These are phyloP conservation scores for Ramularia collo-cygni DNA, from an alignment of 2,329 filamentous ascomycete genomes.

Conservation along the genomic window DNA sequence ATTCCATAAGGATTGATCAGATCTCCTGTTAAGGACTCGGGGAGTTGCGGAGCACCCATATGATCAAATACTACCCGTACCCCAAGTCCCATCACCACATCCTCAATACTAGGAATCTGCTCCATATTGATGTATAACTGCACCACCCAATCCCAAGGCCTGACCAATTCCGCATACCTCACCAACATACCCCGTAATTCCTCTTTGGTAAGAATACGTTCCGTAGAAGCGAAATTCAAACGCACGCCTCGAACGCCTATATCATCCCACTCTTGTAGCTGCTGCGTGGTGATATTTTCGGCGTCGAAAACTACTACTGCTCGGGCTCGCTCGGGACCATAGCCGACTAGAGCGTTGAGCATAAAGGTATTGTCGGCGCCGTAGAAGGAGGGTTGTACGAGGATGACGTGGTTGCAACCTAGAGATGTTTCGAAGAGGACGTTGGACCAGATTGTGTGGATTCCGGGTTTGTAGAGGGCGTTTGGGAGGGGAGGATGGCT, in stretches of 20 bases:
- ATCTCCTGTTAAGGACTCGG: too few relatives aligned
- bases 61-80: too few relatives aligned
- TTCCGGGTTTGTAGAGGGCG: slow-evolving; percentile 4
- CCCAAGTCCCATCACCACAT: too few relatives aligned
- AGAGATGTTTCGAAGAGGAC: slow-evolving; percentile 20
- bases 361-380: slow-evolving; percentile 28
- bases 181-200: slow-evolving; percentile 19
- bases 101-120: too few relatives aligned
- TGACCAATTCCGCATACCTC: slow-evolving; percentile 21
- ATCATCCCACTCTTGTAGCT: slow-evolving; percentile 23
- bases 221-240: slow-evolving; percentile 27
- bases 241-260: slow-evolving; percentile 28
- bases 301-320: slow-evolving; percentile 28
- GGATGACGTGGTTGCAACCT: slow-evolving; percentile 22
- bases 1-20: too few relatives aligned
- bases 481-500: too few relatives aligned
- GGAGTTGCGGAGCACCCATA: too few relatives aligned
- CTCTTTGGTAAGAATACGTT: slow-evolving; percentile 13
- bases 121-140: slow-evolving; percentile 26
- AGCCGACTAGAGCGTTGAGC: slow-evolving; percentile 25
- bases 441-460: slow-evolving; percentile 6
- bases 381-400: slow-evolving; percentile 29
- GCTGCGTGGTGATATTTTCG: slow-evolving; percentile 15
- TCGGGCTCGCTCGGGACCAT: slow-evolving; percentile 17
- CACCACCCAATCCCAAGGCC: slow-evolving; percentile 25